phyloP scores from a whole-genome alignment of 331 rosid genomes.

The Arachis monticola region DNA sequence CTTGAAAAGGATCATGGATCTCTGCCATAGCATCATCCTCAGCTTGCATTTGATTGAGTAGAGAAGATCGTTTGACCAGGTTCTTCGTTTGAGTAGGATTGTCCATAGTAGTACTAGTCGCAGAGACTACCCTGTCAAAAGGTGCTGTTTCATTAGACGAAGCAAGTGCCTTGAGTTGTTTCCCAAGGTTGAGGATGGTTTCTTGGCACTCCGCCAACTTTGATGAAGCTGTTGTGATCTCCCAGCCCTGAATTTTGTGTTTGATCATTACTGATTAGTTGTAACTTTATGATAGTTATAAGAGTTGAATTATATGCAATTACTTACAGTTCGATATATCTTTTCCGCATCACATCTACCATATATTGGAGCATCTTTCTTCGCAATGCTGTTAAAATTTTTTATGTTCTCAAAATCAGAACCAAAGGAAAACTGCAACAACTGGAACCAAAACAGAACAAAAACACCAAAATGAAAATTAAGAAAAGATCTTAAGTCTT shows the following conservation, averaged over 20 bases:
- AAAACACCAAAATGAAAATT: background rate
- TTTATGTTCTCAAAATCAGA: slow-evolving; percentile 30
- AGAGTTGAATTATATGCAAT: slow-evolving; percentile 12
- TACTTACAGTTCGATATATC: slow-evolving; percentile 67
- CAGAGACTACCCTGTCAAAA: slow-evolving; percentile 50
- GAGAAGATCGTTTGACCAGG: slow-evolving; percentile 58
- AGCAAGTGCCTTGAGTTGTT: slow-evolving; percentile 89
- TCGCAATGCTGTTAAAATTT: slow-evolving; percentile 54
- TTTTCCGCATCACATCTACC: slow-evolving; percentile 57
- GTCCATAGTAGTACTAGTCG: slow-evolving; percentile 24
- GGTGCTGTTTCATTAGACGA: slow-evolving; percentile 67
- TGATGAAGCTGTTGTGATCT: slow-evolving; percentile 87
- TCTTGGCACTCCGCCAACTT: slow-evolving; percentile 97
- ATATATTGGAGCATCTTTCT: slow-evolving; percentile 58
- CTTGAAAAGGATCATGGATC: slow-evolving; percentile 31
- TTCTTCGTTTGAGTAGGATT: slow-evolving; percentile 43
- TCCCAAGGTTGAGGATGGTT: slow-evolving; percentile 84
- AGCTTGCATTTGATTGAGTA: slow-evolving; percentile 67
- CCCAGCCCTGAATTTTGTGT: slow-evolving; percentile 72
- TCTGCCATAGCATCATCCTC: slow-evolving; percentile 57
- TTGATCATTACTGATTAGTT: slow-evolving; percentile 26
- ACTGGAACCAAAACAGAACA: background rate
- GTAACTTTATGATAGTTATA: background rate
- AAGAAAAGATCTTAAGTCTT: slow-evolving; percentile 4
- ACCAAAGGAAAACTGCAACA: background rate